phyloP scores from a whole-genome alignment of 768 basidiomycete genomes.

The Leccinum pellstonianum region DNA sequence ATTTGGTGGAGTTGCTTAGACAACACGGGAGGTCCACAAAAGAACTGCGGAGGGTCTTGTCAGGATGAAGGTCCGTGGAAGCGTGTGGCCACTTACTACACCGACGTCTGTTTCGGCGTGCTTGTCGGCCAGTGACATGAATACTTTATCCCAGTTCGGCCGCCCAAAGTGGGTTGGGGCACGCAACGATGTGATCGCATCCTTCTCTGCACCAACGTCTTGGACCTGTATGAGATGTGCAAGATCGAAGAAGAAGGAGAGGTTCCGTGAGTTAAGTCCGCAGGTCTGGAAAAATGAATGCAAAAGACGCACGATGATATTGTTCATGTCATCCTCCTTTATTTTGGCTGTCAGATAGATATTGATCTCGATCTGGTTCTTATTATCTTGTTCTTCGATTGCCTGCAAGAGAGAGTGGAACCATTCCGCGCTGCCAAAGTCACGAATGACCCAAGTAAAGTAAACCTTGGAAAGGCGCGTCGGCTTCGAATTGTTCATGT shows the following conservation, averaged over 20 bases:
- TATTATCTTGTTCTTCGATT: constrained; percentile 88
- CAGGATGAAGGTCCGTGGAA: not conserved
- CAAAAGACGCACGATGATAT: constrained; percentile 66
- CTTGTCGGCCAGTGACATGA: constrained; percentile 70
- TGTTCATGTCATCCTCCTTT: constrained; percentile 91
- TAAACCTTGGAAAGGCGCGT: constrained; percentile 89
- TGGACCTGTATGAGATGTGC: constrained; percentile 49
- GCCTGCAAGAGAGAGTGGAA: constrained; percentile 93
- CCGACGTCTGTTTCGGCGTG: constrained; percentile 90
- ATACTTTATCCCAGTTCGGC: constrained; percentile 82
- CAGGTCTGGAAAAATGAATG: not conserved
- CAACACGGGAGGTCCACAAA: constrained; percentile 79
- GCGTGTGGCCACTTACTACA: constrained; percentile 47
- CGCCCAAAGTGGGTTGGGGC: constrained; percentile 93
- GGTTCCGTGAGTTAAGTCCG: constrained; percentile 1
- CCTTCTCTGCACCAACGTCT: constrained; percentile 91
- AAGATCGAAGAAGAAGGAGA: not conserved
- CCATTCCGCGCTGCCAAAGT: constrained; percentile 88
- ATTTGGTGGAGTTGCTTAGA: constrained; percentile 71
- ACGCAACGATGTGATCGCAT: constrained; percentile 84
- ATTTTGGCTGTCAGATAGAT: constrained; percentile 91
- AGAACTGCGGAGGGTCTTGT: constrained; percentile 47
- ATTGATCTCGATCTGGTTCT: constrained; percentile 87
- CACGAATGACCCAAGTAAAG: constrained; percentile 95
- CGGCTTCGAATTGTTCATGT: constrained; percentile 67